phyloP scores from a whole-genome alignment of 176 grass and related monocot species.

The Avena eriantha region DNA sequence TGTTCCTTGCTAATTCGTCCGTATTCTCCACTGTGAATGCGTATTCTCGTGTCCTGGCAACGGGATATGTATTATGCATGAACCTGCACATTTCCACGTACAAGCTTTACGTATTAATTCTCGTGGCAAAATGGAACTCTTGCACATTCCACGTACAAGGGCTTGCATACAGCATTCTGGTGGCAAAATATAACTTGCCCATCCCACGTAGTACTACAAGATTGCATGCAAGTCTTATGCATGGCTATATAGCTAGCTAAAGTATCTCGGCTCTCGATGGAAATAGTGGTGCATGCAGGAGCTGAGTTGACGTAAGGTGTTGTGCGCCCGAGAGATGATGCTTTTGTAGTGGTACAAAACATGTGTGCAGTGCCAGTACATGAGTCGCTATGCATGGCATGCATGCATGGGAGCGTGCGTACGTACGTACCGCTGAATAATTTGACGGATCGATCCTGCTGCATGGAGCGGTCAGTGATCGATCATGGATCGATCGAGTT shows the following conservation, averaged over 20 bases:
- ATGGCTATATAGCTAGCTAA: neutral
- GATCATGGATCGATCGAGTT: neutral
- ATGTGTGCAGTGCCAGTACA: neutral
- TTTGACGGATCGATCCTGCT: neutral
- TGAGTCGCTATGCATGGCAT: neutral
- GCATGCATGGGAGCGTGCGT: neutral
- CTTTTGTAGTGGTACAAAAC: slow-evolving; percentile 31
- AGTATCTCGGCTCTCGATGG: neutral
- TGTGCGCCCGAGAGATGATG: neutral
- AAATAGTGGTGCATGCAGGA: neutral
- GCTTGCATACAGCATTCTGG: no score
- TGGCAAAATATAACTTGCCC: neutral
- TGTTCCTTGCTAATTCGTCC: neutral
- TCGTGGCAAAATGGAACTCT: no score
- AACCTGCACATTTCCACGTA: no score
- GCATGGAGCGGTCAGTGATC: neutral
- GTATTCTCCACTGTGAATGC: no score
- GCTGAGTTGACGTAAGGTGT: slow-evolving; percentile 29
- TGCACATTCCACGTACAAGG: no score
- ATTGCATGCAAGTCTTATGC: no score
- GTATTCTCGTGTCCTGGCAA: no score
- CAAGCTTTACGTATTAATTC: no score
- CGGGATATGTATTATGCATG: no score
- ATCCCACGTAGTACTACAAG: no score
- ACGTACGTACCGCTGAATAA: neutral